A percentile compares a stretch with the other conserved stretches of the same genome.
Evolutionary conservation across 1,139 yeast genomes (phyloP).

Genomic region (Sugiyamaella castrensis): DNA sequence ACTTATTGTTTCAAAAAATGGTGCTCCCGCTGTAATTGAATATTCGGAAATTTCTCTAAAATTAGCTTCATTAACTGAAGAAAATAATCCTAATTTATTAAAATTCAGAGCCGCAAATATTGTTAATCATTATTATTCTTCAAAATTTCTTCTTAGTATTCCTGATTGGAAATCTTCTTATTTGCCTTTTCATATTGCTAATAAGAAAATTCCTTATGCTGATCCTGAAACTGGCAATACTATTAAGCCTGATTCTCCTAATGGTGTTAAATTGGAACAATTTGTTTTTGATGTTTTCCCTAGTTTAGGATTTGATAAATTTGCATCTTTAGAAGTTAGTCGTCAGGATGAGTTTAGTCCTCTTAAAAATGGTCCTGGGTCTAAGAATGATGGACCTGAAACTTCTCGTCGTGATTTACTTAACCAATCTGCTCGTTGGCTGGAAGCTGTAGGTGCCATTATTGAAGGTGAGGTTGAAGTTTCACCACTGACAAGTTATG

Average conservation of each 20-base stretch:
- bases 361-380: conserved; percentile 84
- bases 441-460: conserved; percentile 62
- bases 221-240: conserved; percentile 48
- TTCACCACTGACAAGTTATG: conserved; percentile 67
- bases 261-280: conserved; percentile 94
- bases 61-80: conserved; percentile 61
- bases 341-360: conserved; percentile 89
- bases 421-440: conserved; percentile 74
- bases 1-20: conserved; percentile 64
- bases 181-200: conserved; percentile 91
- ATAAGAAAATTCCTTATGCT: conserved; percentile 74
- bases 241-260: conserved; percentile 65
- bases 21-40: conserved; percentile 87
- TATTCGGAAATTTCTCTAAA: conserved; percentile 84
- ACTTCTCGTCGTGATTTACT: conserved; percentile 71
- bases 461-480: conserved; percentile 69
- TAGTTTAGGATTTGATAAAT: conserved; percentile 63
- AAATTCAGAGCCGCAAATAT: conserved; percentile 92
- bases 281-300: conserved; percentile 97
- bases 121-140: conserved; percentile 93
- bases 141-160: conserved; percentile 58
- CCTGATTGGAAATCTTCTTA: conserved; percentile 66
- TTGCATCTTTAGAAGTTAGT: conserved; percentile 91
- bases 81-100: conserved; percentile 50
- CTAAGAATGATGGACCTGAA: conserved; percentile 78